A percentile compares a stretch with the other conserved stretches of the same genome.
These are phyloP conservation scores for Celoporthe dispersa DNA, from an alignment of 2,329 filamentous ascomycete genomes.

Conservation along the genomic window DNA sequence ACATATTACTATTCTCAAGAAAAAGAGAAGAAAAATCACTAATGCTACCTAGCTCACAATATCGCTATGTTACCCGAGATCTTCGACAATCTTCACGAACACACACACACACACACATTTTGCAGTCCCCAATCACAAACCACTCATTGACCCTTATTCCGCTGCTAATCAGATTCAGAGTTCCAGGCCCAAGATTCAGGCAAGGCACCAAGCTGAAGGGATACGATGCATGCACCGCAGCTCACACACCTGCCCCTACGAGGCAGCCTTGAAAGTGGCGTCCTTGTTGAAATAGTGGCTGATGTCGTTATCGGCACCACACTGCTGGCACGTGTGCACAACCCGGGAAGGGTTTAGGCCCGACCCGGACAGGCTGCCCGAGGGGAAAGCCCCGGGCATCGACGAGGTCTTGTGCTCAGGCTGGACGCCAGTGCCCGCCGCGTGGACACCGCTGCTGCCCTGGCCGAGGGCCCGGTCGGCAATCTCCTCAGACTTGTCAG, in stretches of 20 bases:
- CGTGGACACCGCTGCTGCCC: neutral
- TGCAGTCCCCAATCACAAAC: neutral
- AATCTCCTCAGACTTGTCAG: constrained; percentile 13
- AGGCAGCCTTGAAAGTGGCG: neutral
- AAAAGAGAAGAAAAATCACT: neutral
- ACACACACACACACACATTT: neutral
- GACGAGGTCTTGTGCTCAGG: constrained; percentile 22
- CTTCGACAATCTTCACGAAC: neutral
- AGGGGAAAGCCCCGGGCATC: constrained; percentile 7
- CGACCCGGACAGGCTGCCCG: constrained; percentile 24
- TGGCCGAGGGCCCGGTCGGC: constrained; percentile 13
- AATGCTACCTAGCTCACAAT: neutral
- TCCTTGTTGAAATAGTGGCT: constrained; percentile 33
- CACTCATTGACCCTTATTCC: neutral
- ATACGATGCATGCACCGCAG: neutral
- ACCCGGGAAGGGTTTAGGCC: constrained; percentile 28
- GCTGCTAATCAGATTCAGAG: neutral
- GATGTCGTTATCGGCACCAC: constrained; percentile 33
- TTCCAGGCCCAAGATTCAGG: no score
- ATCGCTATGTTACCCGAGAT: neutral
- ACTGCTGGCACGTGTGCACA: constrained; percentile 32
- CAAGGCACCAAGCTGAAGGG: neutral
- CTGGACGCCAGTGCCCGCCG: neutral
- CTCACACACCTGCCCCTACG: neutral
- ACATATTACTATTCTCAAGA: neutral